phyloP scores from a whole-genome alignment of 148 eudicot genomes.

The Camellia japonica region DNA sequence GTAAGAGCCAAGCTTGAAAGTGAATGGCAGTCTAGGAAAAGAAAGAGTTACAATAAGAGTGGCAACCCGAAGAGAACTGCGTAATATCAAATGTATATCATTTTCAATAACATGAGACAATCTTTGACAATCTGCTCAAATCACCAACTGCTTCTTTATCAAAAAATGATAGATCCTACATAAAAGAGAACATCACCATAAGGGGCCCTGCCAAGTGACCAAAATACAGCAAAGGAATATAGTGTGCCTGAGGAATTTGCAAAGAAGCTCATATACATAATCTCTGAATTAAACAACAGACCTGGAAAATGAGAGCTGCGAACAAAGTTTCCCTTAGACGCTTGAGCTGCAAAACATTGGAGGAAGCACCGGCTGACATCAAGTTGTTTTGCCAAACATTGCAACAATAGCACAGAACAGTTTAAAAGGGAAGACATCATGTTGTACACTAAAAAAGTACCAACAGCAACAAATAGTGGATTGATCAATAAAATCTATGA shows the following conservation, averaged over 20 bases:
- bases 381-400: background rate
- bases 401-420: background rate
- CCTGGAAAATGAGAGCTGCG: slow-evolving; percentile 48
- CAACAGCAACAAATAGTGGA: background rate
- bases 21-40: background rate
- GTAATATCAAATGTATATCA: slow-evolving; percentile 48
- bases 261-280: slow-evolving; percentile 1
- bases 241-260: slow-evolving; percentile 1
- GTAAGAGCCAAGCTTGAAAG: too few species aligned
- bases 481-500: background rate
- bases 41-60: background rate
- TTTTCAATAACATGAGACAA: slow-evolving; percentile 48
- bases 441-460: background rate
- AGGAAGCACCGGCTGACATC: slow-evolving; percentile 5
- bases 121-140: slow-evolving; percentile 55
- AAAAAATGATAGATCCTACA: slow-evolving; percentile 52
- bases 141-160: slow-evolving; percentile 53
- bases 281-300: slow-evolving; percentile 12
- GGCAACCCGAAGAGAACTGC: slow-evolving; percentile 42
- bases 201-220: background rate
- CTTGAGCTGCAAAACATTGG: slow-evolving; percentile 36
- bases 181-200: slow-evolving; percentile 17
- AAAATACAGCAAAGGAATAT: background rate
- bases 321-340: slow-evolving; percentile 45
- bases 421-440: background rate